phyloP scores from a whole-genome alignment of 495 filamentous ascomycete species.

The Aspergillus conjunctus region DNA sequence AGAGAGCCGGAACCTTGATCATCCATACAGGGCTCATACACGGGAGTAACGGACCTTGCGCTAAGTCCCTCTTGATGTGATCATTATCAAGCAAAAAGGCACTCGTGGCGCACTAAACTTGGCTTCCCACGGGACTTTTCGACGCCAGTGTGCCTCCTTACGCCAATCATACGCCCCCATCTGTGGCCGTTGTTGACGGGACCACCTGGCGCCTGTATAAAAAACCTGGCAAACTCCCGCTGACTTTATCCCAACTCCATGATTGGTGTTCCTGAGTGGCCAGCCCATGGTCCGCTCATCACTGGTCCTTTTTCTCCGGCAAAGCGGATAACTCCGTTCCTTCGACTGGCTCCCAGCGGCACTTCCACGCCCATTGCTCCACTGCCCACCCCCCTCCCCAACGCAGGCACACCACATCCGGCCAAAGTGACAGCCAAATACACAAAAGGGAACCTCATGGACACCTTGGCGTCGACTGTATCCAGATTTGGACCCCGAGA shows the following conservation, averaged over 20 bases:
- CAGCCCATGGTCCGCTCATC: not conserved
- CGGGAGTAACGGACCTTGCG: not conserved
- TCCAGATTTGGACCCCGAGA: not conserved
- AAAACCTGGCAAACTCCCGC: not conserved
- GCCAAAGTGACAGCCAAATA: not conserved
- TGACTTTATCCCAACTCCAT: constrained; percentile 1
- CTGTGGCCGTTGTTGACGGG: not conserved
- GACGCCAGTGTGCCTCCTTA: too few relatives aligned
- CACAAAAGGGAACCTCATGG: not conserved
- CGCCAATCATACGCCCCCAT: not conserved
- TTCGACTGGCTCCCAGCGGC: not conserved
- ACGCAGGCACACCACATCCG: too few relatives aligned
- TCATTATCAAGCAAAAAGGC: too few relatives aligned
- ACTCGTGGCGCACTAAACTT: too few relatives aligned
- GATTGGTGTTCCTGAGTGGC: constrained; percentile 25
- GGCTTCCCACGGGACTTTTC: too few relatives aligned
- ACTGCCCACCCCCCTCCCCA: not conserved
- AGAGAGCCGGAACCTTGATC: constrained; percentile 1
- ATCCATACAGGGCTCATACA: not conserved
- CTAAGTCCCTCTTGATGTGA: not conserved
- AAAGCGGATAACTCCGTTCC: not conserved
- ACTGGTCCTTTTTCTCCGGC: not conserved
- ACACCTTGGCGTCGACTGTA: not conserved
- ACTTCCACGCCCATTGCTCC: not conserved
- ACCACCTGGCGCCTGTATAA: not conserved